Evolutionary conservation across 345 rosid genomes (phyloP), one percentile per base, ranked within the genome.

Genomic region (Noccaea bulbosa): DNA sequence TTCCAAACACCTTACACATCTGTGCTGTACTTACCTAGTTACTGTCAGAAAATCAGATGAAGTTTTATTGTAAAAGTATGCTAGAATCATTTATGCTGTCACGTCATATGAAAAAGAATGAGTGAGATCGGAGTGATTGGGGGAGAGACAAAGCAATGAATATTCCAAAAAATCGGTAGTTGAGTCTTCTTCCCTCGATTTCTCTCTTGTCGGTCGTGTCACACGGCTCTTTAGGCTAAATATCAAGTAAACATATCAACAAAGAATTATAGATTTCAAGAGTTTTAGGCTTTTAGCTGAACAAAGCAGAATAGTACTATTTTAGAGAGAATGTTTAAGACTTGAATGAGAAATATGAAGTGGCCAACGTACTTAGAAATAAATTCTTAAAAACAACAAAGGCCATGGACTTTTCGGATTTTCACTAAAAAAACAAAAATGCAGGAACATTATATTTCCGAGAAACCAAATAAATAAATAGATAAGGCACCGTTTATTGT

Each of bases 101-200:
- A 49, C 11, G 44, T 49, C 44, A 6, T 11, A 5, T 2, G 33
- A 8, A 32, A 56, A 41, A 34, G 54, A 12, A 55, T 45, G 46
- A 47, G 17, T 50, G 11, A 27, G 24, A 37, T 7, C 15, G 8
- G 32, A 70, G 54, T 47, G 33, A 32, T 16, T 11, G 17, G 56
- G 41, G 33, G 49, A 64, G 46, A 22, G 47, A 65, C 58, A 65
- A n/a, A 65, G 70, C 56, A 50, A 65, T 65, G 38, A 65, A 50
- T 65, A 52, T 50, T 16, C 45, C 68, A 35, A 63, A 45, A 16
- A 16, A 10, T 2, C 7, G 17, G 33, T 47, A 9, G 55, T 14
- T 62, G 39, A n/a, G 3, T 17, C 16, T 17, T 17, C 16, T 17
- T 58, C 63, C 46, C 34, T 39, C 48, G 35, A 43, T 40, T 40